These are phyloP conservation scores for Mrakia frigida DNA, from an alignment of 768 basidiomycete species.

Conservation along the genomic window DNA sequence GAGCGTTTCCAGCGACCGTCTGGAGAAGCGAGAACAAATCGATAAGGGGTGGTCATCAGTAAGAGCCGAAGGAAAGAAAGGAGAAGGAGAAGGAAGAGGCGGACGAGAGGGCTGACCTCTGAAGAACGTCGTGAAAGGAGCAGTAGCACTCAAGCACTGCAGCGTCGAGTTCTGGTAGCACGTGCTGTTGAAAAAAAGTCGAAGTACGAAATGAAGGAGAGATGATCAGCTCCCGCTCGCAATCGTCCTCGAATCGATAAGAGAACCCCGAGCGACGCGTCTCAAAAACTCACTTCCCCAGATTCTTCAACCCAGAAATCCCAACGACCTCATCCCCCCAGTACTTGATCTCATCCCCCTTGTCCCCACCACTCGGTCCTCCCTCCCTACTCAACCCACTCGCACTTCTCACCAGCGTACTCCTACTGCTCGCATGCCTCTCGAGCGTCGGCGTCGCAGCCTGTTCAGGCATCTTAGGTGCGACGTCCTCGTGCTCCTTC, in stretches of 20 bases:
- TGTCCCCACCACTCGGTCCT: conserved; percentile 38
- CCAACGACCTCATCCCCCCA: conserved; percentile 78
- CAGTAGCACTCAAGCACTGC: conserved; percentile 90
- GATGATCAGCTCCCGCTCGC: not conserved
- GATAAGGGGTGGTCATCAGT: no score
- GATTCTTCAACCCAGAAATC: conserved; percentile 81
- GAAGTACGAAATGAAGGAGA: not conserved
- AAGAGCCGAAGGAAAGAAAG: not conserved
- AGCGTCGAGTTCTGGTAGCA: conserved; percentile 99
- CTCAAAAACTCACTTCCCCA: conserved; percentile 47
- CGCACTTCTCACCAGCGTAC: conserved; percentile 40
- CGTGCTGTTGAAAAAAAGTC: conserved; percentile 71
- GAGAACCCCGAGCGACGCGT: no score
- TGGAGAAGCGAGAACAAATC: conserved; percentile 36
- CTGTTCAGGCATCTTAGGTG: conserved; percentile 72
- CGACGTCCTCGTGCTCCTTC: conserved; percentile 48
- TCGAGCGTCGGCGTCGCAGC: conserved; percentile 62
- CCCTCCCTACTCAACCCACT: conserved; percentile 38
- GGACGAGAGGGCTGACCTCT: conserved; percentile 54
- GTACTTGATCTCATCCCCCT: conserved; percentile 74
- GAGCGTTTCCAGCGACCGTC: conserved; percentile 76
- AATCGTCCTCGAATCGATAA: not conserved
- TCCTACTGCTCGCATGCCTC: conserved; percentile 56
- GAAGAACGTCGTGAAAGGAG: conserved; percentile 89
- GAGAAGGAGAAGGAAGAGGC: not conserved